phyloP scores from a whole-genome alignment of 768 basidiomycete species.

The Lentinula lateritia region DNA sequence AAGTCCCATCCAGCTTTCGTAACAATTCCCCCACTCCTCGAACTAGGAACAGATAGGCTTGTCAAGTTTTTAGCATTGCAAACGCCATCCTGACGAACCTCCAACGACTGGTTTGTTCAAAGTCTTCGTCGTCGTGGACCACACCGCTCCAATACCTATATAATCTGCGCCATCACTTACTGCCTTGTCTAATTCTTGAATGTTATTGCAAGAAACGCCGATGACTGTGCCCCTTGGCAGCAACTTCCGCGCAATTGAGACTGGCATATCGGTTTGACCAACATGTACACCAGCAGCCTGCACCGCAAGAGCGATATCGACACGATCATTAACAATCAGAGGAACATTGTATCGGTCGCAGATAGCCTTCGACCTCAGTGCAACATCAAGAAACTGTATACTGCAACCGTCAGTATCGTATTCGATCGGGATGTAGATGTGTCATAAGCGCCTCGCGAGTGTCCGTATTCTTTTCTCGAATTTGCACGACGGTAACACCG shows the following conservation, averaged over 20 bases:
- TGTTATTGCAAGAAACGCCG: slow-evolving; percentile 73
- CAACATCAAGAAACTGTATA: slow-evolving; percentile 71
- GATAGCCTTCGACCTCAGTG: slow-evolving; percentile 58
- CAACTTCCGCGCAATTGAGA: slow-evolving; percentile 56
- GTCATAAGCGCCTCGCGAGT: slow-evolving; percentile 57
- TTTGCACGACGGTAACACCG: slow-evolving; percentile 86
- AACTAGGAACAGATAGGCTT: slow-evolving; percentile 23
- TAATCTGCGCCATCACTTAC: slow-evolving; percentile 70
- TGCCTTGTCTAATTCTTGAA: slow-evolving; percentile 59
- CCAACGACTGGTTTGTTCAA: slow-evolving; percentile 62
- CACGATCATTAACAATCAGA: slow-evolving; percentile 80
- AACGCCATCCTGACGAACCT: background rate
- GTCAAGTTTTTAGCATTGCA: background rate
- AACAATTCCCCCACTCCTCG: slow-evolving; percentile 68
- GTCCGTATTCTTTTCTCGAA: slow-evolving; percentile 80
- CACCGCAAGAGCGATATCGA: slow-evolving; percentile 82
- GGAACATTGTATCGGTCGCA: slow-evolving; percentile 77
- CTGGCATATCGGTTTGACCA: slow-evolving; percentile 84
- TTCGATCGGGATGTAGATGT: background rate
- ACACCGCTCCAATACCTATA: slow-evolving; percentile 84
- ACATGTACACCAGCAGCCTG: slow-evolving; percentile 80
- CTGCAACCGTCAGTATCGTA: background rate
- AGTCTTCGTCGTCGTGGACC: slow-evolving; percentile 75
- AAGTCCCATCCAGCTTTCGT: slow-evolving; percentile 54
- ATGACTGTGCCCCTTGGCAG: slow-evolving; percentile 69